Evolutionary conservation across 768 basidiomycete genomes (phyloP).

Genomic region (Leccinum uliginosum): DNA sequence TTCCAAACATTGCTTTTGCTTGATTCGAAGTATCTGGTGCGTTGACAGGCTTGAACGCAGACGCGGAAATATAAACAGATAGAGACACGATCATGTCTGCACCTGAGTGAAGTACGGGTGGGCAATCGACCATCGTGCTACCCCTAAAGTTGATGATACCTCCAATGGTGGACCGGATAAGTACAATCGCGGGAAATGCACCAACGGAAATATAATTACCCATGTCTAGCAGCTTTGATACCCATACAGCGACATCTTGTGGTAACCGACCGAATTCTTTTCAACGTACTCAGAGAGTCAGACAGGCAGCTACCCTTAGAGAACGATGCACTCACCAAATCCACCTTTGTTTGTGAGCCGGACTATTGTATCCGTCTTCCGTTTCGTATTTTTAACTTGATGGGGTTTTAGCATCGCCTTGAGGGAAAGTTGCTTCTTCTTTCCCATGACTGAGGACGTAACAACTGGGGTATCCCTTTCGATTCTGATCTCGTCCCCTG

Average conservation of each 20-base stretch:
- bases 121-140: constrained; percentile 75
- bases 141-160: constrained; percentile 65
- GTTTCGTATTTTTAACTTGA: constrained; percentile 43
- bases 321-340: constrained; percentile 46
- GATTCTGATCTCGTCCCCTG: constrained; percentile 55
- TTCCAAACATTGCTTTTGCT: constrained; percentile 47
- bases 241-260: constrained; percentile 66
- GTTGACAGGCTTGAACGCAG: constrained; percentile 58
- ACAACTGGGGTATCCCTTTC: constrained; percentile 47
- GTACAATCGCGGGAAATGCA: neutral
- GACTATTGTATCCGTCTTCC: constrained; percentile 60
- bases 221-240: constrained; percentile 68
- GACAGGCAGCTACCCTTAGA: neutral
- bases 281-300: neutral
- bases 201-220: constrained; percentile 34
- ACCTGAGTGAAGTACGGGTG: constrained; percentile 65
- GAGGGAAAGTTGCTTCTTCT: constrained; percentile 64
- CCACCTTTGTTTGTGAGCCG: constrained; percentile 61
- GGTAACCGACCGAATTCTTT: constrained; percentile 79
- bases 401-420: constrained; percentile 62
- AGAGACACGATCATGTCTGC: constrained; percentile 75
- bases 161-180: constrained; percentile 25
- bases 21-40: constrained; percentile 28
- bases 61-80: constrained; percentile 60
- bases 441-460: constrained; percentile 26